A percentile compares a stretch with the other conserved stretches of the same genome.
Conservation (phyloP, 2,329 filamentous ascomycete genomes). For the Hypoxylon sp. region DNA sequence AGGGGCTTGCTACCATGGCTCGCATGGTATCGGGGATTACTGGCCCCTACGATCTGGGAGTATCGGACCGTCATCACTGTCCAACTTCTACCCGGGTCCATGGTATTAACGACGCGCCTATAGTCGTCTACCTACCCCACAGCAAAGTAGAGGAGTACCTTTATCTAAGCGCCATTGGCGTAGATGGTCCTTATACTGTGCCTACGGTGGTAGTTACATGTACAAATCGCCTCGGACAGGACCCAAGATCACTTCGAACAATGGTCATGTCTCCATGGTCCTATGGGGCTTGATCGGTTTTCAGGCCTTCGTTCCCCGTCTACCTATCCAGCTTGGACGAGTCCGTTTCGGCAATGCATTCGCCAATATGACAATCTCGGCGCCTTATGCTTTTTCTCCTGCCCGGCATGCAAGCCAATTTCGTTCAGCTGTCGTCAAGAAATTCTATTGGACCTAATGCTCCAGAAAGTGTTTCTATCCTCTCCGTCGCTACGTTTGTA, state of each 20-base stretch:
- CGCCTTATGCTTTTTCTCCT: conserved; percentile 6
- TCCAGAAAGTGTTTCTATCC: background rate
- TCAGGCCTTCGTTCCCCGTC: conserved; percentile 7
- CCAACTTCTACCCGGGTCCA: conserved; percentile 12
- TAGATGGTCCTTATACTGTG: background rate
- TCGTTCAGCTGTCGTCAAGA: background rate
- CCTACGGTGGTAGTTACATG: background rate
- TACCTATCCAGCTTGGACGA: conserved; percentile 2
- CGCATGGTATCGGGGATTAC: conserved; percentile 14
- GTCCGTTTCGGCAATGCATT: conserved; percentile 8
- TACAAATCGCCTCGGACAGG: conserved; percentile 6
- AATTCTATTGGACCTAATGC: conserved; percentile 18
- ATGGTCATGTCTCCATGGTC: conserved; percentile 5
- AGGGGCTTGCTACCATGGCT: background rate
- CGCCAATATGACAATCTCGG: conserved; percentile 4
- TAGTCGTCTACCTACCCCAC: conserved; percentile 1
- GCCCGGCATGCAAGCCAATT: conserved; percentile 10
- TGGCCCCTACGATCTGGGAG: conserved; percentile 12
- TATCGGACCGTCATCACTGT: conserved; percentile 10
- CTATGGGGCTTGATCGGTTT: conserved; percentile 17
- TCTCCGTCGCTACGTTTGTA: conserved; percentile 3
- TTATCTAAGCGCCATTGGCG: conserved; percentile 6
- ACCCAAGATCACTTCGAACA: conserved; percentile 5
- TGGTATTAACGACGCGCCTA: conserved; percentile 15
- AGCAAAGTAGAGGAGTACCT: conserved; percentile 2